A percentile compares a stretch with the other conserved stretches of the same genome.
phyloP scores from a whole-genome alignment of 768 basidiomycete genomes.

The Leccinum pellstonianum region DNA sequence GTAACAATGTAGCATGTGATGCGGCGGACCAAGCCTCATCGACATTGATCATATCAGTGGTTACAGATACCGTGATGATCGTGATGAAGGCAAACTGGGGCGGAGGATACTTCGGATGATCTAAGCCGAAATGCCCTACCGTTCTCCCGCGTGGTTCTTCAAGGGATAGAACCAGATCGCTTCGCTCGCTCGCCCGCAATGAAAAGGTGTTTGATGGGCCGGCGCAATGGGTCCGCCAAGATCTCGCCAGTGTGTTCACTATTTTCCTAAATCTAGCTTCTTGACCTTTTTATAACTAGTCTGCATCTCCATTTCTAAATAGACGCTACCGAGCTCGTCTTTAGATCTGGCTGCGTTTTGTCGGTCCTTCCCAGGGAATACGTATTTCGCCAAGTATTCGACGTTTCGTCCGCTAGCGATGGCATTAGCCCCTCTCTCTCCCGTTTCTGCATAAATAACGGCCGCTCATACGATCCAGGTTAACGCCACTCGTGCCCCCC shows the following conservation, averaged over 20 bases:
- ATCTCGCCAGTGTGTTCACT: constrained; percentile 3
- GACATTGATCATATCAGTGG: background rate
- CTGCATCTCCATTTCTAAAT: constrained; percentile 27
- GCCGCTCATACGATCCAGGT: constrained; percentile 4
- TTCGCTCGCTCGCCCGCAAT: constrained; percentile 16
- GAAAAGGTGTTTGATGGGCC: constrained; percentile 23
- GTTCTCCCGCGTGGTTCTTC: constrained; percentile 14
- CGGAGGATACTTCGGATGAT: constrained; percentile 12
- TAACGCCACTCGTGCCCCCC: constrained; percentile 8
- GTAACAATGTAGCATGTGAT: background rate
- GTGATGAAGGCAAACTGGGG: constrained; percentile 1
- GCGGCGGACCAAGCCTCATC: background rate
- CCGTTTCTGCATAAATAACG: constrained; percentile 31
- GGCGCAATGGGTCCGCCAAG: constrained; percentile 14
- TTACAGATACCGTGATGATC: constrained; percentile 16
- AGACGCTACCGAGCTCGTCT: constrained; percentile 28
- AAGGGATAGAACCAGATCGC: constrained; percentile 13
- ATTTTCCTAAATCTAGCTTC: constrained; percentile 28
- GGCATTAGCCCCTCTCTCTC: constrained; percentile 16
- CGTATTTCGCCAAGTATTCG: constrained; percentile 32
- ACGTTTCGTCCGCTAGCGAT: constrained; percentile 27
- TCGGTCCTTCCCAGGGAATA: constrained; percentile 32
- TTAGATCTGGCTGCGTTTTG: constrained; percentile 19
- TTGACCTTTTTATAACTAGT: constrained; percentile 25
- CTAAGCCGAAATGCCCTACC: constrained; percentile 8